Conservation (phyloP, 768 basidiomycete species). For the Agrocybe praecox region DNA sequence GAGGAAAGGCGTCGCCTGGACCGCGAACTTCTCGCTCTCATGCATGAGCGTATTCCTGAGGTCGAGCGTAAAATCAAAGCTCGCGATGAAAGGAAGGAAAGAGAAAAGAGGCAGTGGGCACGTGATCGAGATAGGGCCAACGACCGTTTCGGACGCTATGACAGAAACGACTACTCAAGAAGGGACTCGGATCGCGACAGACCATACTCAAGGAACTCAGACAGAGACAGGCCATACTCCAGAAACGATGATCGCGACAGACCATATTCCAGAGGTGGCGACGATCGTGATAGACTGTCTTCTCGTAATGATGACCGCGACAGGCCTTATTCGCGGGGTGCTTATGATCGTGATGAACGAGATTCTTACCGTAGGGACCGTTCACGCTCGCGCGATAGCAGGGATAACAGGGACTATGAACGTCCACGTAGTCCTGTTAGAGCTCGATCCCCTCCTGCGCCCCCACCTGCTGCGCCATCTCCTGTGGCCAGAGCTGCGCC, state of each 20-base stretch:
- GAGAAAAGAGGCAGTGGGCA: constrained; percentile 78
- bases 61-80: constrained; percentile 84
- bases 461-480: constrained; percentile 53
- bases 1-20: constrained; percentile 87
- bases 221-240: constrained; percentile 14
- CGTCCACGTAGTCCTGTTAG: constrained; percentile 50
- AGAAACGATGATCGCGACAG: constrained; percentile 21
- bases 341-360: constrained; percentile 33
- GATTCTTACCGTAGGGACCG: constrained; percentile 23
- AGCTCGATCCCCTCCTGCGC: constrained; percentile 53
- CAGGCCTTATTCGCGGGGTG: constrained; percentile 28
- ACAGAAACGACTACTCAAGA: constrained; percentile 41
- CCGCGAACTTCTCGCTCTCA: constrained; percentile 79
- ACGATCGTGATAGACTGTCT: constrained; percentile 56
- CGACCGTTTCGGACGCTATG: constrained; percentile 73
- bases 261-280: constrained; percentile 26
- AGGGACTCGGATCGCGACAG: constrained; percentile 27
- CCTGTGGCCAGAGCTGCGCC: constrained; percentile 43
- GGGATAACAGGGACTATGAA: constrained; percentile 38
- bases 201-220: constrained; percentile 20
- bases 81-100: constrained; percentile 72
- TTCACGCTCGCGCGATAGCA: constrained; percentile 26
- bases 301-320: constrained; percentile 42
- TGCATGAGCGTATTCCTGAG: constrained; percentile 92
- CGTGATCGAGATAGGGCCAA: constrained; percentile 85